These are phyloP conservation scores for Panus rudis DNA, from an alignment of 768 basidiomycete species.

Conservation along the genomic window DNA sequence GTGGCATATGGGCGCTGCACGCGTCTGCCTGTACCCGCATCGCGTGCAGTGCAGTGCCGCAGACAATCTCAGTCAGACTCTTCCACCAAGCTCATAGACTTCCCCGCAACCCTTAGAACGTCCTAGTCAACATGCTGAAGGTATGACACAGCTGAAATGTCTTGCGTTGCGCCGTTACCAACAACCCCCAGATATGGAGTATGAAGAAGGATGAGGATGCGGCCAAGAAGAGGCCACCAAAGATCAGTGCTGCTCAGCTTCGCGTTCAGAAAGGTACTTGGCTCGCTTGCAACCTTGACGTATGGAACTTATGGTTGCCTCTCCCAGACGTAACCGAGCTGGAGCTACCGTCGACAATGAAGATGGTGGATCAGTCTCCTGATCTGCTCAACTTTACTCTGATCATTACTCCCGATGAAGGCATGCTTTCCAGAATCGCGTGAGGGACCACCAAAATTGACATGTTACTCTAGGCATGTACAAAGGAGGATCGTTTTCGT, in stretches of 20 bases:
- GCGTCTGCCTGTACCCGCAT: conserved; percentile 3
- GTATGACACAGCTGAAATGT: conserved; percentile 17
- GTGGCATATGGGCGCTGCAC: background rate
- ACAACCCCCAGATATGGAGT: conserved; percentile 76
- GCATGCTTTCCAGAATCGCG: conserved; percentile 45
- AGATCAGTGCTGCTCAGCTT: conserved; percentile 96
- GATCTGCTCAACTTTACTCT: conserved; percentile 97
- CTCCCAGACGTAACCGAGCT: conserved; percentile 87
- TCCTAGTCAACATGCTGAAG: conserved; percentile 35
- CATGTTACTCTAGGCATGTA: conserved; percentile 77
- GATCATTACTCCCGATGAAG: conserved; percentile 95
- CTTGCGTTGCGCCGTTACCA: too few relatives aligned
- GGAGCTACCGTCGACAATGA: conserved; percentile 94
- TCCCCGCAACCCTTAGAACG: conserved; percentile 9
- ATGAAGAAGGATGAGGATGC: conserved; percentile 99
- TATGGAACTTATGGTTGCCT: background rate
- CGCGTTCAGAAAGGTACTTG: conserved; percentile 94
- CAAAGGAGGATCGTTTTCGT: conserved; percentile 87
- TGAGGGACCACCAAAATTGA: background rate
- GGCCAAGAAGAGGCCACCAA: conserved; percentile 95
- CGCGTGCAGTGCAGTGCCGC: background rate
- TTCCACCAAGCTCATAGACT: conserved; percentile 14
- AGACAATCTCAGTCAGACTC: conserved; percentile 5
- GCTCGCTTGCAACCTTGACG: background rate
- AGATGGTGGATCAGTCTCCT: conserved; percentile 88